Percentiles rank a stretch among this genome's conserved stretches.
phyloP scores from a whole-genome alignment of 1,139 yeast genomes.

The Scheffersomyces quercinus region DNA sequence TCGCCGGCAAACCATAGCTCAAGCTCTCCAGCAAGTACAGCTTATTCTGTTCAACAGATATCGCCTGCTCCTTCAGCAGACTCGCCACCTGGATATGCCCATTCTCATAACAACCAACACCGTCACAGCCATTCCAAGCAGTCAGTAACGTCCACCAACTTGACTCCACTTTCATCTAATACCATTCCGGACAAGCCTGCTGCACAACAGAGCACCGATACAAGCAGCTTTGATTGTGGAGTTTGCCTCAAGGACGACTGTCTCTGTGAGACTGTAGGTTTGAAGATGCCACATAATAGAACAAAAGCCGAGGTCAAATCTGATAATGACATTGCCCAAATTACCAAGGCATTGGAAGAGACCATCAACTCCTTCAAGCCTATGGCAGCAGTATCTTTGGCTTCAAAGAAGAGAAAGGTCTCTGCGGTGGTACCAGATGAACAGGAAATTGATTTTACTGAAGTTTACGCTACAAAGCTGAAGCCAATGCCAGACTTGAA shows the following conservation, averaged over 20 bases:
- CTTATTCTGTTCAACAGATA: slow-evolving; percentile 46
- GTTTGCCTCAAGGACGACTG: slow-evolving; percentile 71
- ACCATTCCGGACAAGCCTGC: slow-evolving; percentile 14
- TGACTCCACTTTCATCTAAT: slow-evolving; percentile 22
- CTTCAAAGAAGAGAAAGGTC: slow-evolving; percentile 31
- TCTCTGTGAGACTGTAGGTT: slow-evolving; percentile 66
- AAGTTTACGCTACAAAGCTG: slow-evolving; percentile 34
- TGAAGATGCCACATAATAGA: slow-evolving; percentile 28
- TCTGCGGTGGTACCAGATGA: slow-evolving; percentile 12
- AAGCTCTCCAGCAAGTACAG: slow-evolving; percentile 29
- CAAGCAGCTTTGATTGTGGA: slow-evolving; percentile 52
- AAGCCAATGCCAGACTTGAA: slow-evolving; percentile 45
- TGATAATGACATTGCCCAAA: slow-evolving; percentile 5
- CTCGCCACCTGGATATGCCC: slow-evolving; percentile 32
- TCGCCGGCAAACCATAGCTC: slow-evolving; percentile 10
- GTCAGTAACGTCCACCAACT: slow-evolving; percentile 4
- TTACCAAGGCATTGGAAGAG: slow-evolving; percentile 25
- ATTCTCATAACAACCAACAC: slow-evolving; percentile 5
- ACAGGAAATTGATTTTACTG: slow-evolving; percentile 56
- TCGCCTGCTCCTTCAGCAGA: slow-evolving; percentile 60
- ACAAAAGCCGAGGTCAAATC: slow-evolving; percentile 3
- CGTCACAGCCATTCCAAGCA: slow-evolving; percentile 1
- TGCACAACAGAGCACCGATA: slow-evolving; percentile 4
- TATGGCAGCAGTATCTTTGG: slow-evolving; percentile 61
- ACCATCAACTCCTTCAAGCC: slow-evolving; percentile 49